Conservation (phyloP, 1,284 basidiomycete species). For the Pseudomicrostroma phylloplanum region DNA sequence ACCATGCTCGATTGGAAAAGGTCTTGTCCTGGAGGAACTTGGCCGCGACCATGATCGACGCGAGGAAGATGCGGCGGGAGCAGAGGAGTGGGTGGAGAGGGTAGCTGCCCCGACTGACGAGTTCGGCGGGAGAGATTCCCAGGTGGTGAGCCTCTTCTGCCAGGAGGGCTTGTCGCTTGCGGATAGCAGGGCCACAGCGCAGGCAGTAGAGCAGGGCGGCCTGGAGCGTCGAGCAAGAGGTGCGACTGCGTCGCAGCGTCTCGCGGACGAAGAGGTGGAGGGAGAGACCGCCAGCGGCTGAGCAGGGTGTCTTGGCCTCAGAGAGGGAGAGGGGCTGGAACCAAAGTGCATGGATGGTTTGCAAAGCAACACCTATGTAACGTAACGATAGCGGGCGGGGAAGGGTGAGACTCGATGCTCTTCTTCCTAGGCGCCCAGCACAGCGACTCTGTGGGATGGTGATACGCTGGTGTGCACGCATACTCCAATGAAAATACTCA, state of each 20-base stretch:
- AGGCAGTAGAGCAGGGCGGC: constrained; percentile 45
- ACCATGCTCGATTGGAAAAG: constrained; percentile 83
- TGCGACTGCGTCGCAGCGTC: constrained; percentile 43
- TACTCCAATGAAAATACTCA: constrained; percentile 21
- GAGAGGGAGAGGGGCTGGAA: constrained; percentile 20
- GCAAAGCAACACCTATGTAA: constrained; percentile 23
- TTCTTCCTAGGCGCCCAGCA: background rate
- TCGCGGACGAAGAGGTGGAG: constrained; percentile 45
- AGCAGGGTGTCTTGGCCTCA: constrained; percentile 13
- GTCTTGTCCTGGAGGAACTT: constrained; percentile 90
- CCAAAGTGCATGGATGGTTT: constrained; percentile 31
- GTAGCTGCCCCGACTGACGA: constrained; percentile 83
- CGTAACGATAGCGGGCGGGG: background rate
- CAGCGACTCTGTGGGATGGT: background rate
- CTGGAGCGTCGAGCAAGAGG: constrained; percentile 45
- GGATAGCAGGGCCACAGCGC: constrained; percentile 13
- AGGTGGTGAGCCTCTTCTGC: background rate
- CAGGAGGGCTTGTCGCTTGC: background rate
- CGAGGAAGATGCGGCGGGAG: constrained; percentile 78
- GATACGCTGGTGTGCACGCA: constrained; percentile 9
- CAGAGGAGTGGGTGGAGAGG: constrained; percentile 64
- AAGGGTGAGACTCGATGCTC: constrained; percentile 1
- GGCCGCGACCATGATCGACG: constrained; percentile 75
- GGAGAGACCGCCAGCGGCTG: constrained; percentile 25
- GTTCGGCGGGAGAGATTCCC: constrained; percentile 56